Evolutionary conservation across 352 stramenopile species (phyloP).

Genomic region (Globisporangium barbulae): DNA sequence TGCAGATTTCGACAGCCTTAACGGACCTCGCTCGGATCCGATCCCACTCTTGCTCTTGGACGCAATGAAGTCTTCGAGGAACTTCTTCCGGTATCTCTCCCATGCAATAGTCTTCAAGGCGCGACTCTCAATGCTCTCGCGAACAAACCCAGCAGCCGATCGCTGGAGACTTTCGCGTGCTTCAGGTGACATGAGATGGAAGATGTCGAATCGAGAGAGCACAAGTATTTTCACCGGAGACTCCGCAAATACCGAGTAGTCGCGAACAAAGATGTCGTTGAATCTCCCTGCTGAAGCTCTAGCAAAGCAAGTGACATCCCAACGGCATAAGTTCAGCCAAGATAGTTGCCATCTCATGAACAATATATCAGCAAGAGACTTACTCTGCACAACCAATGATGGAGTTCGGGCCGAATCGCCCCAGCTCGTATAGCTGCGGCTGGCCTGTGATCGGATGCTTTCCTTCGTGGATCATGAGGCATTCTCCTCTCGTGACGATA

Average conservation of each 20-base stretch:
- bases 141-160: conserved; percentile 48
- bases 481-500: conserved; percentile 73
- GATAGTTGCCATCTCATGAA: neutral
- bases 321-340: neutral
- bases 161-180: conserved; percentile 67
- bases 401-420: conserved; percentile 68
- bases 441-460: conserved; percentile 69
- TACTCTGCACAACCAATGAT: conserved; percentile 83
- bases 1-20: conserved; percentile 21
- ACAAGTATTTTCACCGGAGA: conserved; percentile 77
- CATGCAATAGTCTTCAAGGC: conserved; percentile 75
- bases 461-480: conserved; percentile 68
- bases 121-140: conserved; percentile 65
- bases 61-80: conserved; percentile 42
- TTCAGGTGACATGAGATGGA: conserved; percentile 73
- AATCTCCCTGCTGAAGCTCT: conserved; percentile 79
- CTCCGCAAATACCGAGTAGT: conserved; percentile 74
- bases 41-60: conserved; percentile 21
- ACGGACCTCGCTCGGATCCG: conserved; percentile 16
- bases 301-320: neutral
- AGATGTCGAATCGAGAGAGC: conserved; percentile 83
- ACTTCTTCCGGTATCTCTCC: conserved; percentile 73
- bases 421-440: conserved; percentile 59
- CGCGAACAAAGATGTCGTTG: conserved; percentile 74
- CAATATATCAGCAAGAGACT: conserved; percentile 9